A percentile compares a stretch with the other conserved stretches of the same genome.
phyloP scores from a whole-genome alignment of 768 basidiomycete genomes.

The Hirschioporus abietinus region DNA sequence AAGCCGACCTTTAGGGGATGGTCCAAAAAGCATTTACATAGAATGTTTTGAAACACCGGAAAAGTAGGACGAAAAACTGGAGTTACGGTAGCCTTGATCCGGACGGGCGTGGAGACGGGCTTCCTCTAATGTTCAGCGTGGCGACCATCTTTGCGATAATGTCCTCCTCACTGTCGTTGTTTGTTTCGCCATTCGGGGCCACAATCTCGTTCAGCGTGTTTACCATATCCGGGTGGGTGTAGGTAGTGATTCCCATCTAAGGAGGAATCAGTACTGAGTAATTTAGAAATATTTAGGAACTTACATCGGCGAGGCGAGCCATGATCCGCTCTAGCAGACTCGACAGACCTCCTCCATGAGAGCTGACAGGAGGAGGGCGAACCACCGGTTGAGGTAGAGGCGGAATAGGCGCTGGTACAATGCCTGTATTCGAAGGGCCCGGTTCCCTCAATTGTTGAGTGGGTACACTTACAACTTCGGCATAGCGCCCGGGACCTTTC shows the following conservation, averaged over 20 bases:
- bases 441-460: neutral
- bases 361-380: conserved; percentile 19
- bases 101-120: conserved; percentile 28
- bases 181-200: conserved; percentile 32
- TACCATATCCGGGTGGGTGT: conserved; percentile 46
- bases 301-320: conserved; percentile 49
- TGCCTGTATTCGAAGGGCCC: neutral
- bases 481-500: neutral
- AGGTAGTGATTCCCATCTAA: conserved; percentile 73
- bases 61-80: neutral
- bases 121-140: conserved; percentile 43
- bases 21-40: no score
- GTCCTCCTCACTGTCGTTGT: conserved; percentile 58
- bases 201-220: conserved; percentile 47
- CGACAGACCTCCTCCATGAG: conserved; percentile 34
- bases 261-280: conserved; percentile 11
- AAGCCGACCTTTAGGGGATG: conserved; percentile 5
- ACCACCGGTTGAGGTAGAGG: conserved; percentile 14
- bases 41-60: neutral
- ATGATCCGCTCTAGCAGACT: conserved; percentile 39
- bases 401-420: conserved; percentile 12
- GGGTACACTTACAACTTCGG: neutral
- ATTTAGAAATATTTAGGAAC: conserved; percentile 21
- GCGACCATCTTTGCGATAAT: conserved; percentile 60
- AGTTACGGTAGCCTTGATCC: conserved; percentile 25